phyloP scores from a whole-genome alignment of 306 rosid genomes.

The Dryas drummondii region DNA sequence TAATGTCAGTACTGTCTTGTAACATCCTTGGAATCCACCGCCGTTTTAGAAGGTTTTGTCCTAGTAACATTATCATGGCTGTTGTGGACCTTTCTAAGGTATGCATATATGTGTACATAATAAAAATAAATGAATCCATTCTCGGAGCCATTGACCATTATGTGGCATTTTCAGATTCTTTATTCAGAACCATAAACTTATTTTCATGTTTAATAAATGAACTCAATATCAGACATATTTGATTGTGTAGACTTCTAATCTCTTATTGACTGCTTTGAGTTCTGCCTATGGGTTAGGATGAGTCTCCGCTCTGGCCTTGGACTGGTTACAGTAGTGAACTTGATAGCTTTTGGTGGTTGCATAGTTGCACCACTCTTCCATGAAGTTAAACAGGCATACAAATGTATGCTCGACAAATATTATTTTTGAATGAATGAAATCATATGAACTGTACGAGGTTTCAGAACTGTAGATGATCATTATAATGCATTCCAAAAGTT shows the following conservation, averaged over 20 bases:
- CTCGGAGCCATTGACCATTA: not conserved
- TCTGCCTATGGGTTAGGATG: not conserved
- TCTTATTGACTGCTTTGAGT: no score
- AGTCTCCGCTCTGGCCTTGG: not conserved
- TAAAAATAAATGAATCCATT: not conserved
- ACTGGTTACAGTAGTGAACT: no score
- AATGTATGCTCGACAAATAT: not conserved
- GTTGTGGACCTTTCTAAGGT: not conserved
- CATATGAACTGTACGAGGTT: no score
- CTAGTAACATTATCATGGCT: no score
- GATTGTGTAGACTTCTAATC: not conserved
- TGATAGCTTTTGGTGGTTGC: no score
- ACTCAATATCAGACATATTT: not conserved
- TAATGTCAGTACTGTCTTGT: not conserved
- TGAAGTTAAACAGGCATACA: not conserved
- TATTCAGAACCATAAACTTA: not conserved
- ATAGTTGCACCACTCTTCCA: not conserved
- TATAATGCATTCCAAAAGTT: no score
- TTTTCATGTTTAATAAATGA: not conserved
- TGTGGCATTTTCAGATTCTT: not conserved
- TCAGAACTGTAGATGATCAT: no score
- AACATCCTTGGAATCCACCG: not conserved
- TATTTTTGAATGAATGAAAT: not conserved
- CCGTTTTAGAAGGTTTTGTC: not conserved
- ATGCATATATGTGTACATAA: not conserved